Base-by-base conservation (phyloP, 2,329 filamentous ascomycete genomes). In the Colletotrichum sp. region DNA sequence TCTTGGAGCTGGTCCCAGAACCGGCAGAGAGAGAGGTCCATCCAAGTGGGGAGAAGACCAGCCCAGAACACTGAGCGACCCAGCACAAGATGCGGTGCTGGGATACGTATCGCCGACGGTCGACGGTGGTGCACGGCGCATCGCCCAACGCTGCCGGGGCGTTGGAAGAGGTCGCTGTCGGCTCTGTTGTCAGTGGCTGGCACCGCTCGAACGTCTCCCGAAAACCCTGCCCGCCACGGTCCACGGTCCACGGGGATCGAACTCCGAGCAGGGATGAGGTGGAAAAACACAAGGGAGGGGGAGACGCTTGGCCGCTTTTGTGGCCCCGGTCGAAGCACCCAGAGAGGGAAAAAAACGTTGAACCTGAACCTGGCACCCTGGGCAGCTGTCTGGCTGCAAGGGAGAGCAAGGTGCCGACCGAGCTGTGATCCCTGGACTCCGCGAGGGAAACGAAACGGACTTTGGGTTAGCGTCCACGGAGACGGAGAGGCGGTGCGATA, bases 11-110 rank as follows among this genome's bases (percentile, higher is more conserved):
- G 55, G 69, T 34, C 36, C 63, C 63, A 72, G 26, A 72, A 72
- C 57, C 63, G 64, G 64, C 73, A 73, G 64, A 73, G 43, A n/a
- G 68, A 24, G 57, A 48, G 64, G 55, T 59, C 70, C 73, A 32
- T 68, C 13, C 3, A n/a, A 57, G 73, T 75, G 73, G 73, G 52
- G 73, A 73, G 59, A 24, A 28, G 32, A 48, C 48, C 48, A 60
- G 70, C 73, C 73, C 73, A 75, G 73, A 75, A 73, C 70, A 60
- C 70, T 32, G 63, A 18, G 55, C 43, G 43, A 65, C 68, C 68
- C 24, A 52, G 32, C 55, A 66, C 18, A 18, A 14, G 16, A 26
- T 52, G 66, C 39, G 28, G 26, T 68, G 57, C 30, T 71, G 73
- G 30, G 43, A 48, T 65, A 59, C 43, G 57, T 68, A 65, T 32